phyloP scores from a whole-genome alignment of 495 filamentous ascomycete genomes.

The Astrothelium subdiscretum region DNA sequence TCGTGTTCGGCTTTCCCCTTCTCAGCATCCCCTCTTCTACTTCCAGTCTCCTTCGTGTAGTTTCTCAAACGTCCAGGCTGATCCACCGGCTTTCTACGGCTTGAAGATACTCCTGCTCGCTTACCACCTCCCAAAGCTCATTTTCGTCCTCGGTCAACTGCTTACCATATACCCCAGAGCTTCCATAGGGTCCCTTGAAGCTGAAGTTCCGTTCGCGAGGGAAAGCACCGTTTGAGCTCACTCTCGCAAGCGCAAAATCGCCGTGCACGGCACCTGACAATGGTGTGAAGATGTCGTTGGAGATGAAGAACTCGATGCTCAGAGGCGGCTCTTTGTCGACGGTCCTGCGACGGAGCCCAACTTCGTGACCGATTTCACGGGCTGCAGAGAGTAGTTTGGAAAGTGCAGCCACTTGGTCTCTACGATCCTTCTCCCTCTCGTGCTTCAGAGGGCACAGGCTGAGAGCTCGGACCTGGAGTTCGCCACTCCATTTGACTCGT shows the following conservation, averaged over 20 bases:
- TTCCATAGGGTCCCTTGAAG: slow-evolving; percentile 42
- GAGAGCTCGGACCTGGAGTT: slow-evolving; percentile 37
- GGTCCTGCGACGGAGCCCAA: slow-evolving; percentile 18
- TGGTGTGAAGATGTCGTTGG: slow-evolving; percentile 38
- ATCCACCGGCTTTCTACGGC: slow-evolving; percentile 29
- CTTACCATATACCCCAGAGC: slow-evolving; percentile 40
- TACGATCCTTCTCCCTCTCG: slow-evolving; percentile 4
- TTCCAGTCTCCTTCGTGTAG: too few relatives aligned
- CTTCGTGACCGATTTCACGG: slow-evolving; percentile 24
- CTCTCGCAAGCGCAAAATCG: slow-evolving; percentile 31
- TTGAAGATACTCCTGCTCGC: slow-evolving; percentile 34
- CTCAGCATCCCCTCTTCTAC: too few relatives aligned
- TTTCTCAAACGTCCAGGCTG: background rate
- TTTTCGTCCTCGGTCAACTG: slow-evolving; percentile 32
- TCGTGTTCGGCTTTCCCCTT: too few relatives aligned
- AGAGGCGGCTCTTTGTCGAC: slow-evolving; percentile 12
- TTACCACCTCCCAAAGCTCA: slow-evolving; percentile 27
- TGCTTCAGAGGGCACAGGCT: slow-evolving; percentile 26
- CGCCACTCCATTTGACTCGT: slow-evolving; percentile 35
- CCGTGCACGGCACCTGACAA: slow-evolving; percentile 35
- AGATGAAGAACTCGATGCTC: slow-evolving; percentile 37
- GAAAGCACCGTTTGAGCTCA: slow-evolving; percentile 32
- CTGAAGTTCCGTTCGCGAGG: slow-evolving; percentile 21
- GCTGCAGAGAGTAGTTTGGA: slow-evolving; percentile 29
- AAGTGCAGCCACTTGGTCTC: slow-evolving; percentile 15